A percentile compares a stretch with the other conserved stretches of the same genome.
phyloP scores from a whole-genome alignment of 345 rosid genomes.

The Dovyalis caffra region DNA sequence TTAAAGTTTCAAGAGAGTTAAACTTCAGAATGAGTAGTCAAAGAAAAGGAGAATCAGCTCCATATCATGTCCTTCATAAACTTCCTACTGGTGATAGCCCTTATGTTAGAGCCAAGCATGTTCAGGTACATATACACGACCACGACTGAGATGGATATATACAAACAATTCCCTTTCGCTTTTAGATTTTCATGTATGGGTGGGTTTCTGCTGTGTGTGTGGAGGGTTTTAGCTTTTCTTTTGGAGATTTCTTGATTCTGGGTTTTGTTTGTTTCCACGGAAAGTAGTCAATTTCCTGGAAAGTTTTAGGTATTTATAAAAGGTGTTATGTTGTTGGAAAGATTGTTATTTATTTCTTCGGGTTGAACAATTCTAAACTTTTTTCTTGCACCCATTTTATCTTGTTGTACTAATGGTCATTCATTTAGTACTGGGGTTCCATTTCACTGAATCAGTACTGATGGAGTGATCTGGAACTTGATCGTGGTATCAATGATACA shows the following conservation, averaged over 20 bases:
- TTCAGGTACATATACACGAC: constrained; percentile 50
- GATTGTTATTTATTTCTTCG: neutral
- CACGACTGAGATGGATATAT: neutral
- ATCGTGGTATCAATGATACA: neutral
- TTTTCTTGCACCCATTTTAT: neutral
- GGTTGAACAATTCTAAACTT: neutral
- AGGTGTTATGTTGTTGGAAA: neutral
- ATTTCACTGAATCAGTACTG: neutral
- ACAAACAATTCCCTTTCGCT: neutral
- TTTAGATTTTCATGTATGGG: neutral
- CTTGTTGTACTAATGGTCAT: neutral
- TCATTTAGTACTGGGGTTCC: neutral
- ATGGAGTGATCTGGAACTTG: neutral
- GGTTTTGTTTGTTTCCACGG: neutral
- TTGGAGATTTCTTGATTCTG: neutral
- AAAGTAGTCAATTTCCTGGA: neutral
- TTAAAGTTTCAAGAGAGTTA: neutral
- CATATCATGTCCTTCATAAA: constrained; percentile 64
- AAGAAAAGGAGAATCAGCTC: neutral
- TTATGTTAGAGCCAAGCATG: constrained; percentile 83
- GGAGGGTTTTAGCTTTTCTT: neutral
- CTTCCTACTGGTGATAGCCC: constrained; percentile 87
- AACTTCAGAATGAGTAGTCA: neutral
- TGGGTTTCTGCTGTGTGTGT: too few relatives aligned
- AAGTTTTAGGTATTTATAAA: neutral